Evolutionary conservation across 306 rosid genomes (phyloP).

Genomic region (Lathyrus sativus): DNA sequence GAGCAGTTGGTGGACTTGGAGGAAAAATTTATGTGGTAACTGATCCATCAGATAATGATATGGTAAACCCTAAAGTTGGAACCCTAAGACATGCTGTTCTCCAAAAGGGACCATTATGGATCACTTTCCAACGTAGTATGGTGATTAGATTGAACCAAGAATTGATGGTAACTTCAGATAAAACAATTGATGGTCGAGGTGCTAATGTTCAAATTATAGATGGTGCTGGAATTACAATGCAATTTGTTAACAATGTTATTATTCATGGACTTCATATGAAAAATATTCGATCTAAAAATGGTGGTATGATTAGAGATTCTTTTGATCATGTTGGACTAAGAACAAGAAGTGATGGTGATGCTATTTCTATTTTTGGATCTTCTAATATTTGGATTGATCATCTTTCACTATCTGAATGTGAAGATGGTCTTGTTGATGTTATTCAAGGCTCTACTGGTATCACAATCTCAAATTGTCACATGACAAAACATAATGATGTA

Average conservation of each 20-base stretch:
- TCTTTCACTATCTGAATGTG: constrained; percentile 25
- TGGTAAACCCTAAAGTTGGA: constrained; percentile 20
- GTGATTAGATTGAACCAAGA: constrained; percentile 22
- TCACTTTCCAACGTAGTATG: constrained; percentile 20
- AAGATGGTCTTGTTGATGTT: constrained; percentile 38
- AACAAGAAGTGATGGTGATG: constrained; percentile 42
- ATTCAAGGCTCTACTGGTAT: constrained; percentile 32
- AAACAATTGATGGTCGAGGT: constrained; percentile 39
- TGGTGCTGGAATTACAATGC: constrained; percentile 37
- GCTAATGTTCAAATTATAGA: constrained; percentile 17
- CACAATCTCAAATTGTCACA: constrained; percentile 40
- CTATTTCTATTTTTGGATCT: constrained; percentile 30
- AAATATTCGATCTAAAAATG: constrained; percentile 1
- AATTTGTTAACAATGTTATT: constrained; percentile 31
- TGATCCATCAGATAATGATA: constrained; percentile 3
- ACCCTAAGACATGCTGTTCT: constrained; percentile 18
- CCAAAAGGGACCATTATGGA: constrained; percentile 35
- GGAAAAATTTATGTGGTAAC: constrained; percentile 36
- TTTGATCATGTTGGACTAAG: background rate
- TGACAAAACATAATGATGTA: constrained; percentile 42
- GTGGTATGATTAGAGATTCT: constrained; percentile 31
- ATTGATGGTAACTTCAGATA: constrained; percentile 28
- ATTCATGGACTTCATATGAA: constrained; percentile 25
- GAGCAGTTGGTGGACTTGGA: constrained; percentile 29
- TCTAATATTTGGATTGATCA: constrained; percentile 40